These are phyloP conservation scores for Lindgomyces ingoldianus DNA, from an alignment of 495 filamentous ascomycete species.

Conservation along the genomic window DNA sequence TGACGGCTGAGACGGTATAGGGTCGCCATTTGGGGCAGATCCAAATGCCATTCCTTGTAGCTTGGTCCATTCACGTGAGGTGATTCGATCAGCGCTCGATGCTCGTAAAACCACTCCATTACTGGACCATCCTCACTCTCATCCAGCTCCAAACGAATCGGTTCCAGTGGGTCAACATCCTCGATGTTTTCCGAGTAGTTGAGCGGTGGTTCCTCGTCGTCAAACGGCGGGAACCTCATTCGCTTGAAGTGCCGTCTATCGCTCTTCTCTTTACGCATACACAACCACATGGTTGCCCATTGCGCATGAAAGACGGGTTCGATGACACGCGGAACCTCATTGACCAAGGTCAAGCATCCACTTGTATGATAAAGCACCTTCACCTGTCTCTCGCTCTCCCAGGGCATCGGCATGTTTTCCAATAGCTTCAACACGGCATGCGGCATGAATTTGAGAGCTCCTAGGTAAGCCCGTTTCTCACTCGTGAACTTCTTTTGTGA, in stretches of 20 bases:
- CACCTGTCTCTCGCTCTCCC: constrained; percentile 93
- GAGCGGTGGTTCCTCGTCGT: constrained; percentile 96
- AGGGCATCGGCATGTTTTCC: constrained; percentile 99
- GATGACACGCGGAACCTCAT: constrained; percentile 95
- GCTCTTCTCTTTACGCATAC: constrained; percentile 97
- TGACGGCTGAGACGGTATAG: constrained; percentile 90
- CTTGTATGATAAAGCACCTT: constrained; percentile 99
- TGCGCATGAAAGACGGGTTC: constrained; percentile 98
- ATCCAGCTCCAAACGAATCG: constrained; percentile 98
- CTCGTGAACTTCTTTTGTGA: constrained; percentile 99
- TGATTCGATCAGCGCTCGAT: constrained; percentile 87
- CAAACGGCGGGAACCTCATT: constrained; percentile 98
- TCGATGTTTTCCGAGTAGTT: constrained; percentile 99
- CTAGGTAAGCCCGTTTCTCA: constrained; percentile 97
- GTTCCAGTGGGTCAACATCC: constrained; percentile 95
- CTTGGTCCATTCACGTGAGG: constrained; percentile 94
- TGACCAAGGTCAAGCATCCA: constrained; percentile 94
- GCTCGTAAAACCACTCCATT: constrained; percentile 97
- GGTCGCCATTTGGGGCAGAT: constrained; percentile 93
- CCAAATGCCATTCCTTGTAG: constrained; percentile 94
- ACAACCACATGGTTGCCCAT: constrained; percentile 99
- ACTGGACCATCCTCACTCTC: constrained; percentile 91
- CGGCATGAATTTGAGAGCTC: constrained; percentile 98
- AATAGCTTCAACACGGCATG: constrained; percentile 98
- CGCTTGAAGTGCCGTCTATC: constrained; percentile 96